Evolutionary conservation across 2,329 filamentous ascomycete genomes (phyloP).

Genomic region (Alternaria metachromatica): DNA sequence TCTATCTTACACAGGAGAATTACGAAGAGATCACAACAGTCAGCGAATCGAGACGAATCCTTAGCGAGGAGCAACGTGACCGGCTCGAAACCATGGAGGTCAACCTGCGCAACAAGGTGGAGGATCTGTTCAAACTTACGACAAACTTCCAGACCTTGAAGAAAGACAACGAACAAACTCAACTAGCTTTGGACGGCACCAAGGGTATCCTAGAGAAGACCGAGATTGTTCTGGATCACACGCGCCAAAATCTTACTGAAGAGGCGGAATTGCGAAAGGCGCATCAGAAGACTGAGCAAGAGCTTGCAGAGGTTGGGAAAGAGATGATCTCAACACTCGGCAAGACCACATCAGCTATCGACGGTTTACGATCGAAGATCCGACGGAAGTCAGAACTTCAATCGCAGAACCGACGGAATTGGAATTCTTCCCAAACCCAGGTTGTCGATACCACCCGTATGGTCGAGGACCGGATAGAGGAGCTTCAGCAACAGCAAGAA

Average conservation of each 20-base stretch:
- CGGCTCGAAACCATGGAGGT: slow-evolving; percentile 91
- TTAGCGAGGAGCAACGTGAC: slow-evolving; percentile 89
- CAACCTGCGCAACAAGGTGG: slow-evolving; percentile 89
- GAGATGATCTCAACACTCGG: slow-evolving; percentile 79
- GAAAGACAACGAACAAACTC: slow-evolving; percentile 84
- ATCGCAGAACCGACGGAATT: slow-evolving; percentile 76
- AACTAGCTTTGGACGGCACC: slow-evolving; percentile 75
- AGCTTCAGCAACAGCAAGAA: slow-evolving; percentile 76
- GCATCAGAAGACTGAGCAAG: slow-evolving; percentile 82
- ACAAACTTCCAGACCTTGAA: slow-evolving; percentile 87
- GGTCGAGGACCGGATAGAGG: slow-evolving; percentile 76
- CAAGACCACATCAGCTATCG: slow-evolving; percentile 79
- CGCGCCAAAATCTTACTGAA: slow-evolving; percentile 76
- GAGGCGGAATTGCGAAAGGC: slow-evolving; percentile 82
- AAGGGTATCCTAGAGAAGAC: slow-evolving; percentile 85
- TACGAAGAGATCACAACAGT: slow-evolving; percentile 92
- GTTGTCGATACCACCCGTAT: slow-evolving; percentile 78
- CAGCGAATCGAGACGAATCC: slow-evolving; percentile 88
- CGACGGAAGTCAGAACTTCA: slow-evolving; percentile 85
- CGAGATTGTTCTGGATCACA: slow-evolving; percentile 80
- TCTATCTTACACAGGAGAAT: slow-evolving; percentile 86
- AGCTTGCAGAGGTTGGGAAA: slow-evolving; percentile 74
- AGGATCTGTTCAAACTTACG: slow-evolving; percentile 86
- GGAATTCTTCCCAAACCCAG: slow-evolving; percentile 76
- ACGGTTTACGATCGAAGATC: slow-evolving; percentile 84